Base-by-base conservation (phyloP, 257 asterid species). In the Hygrophila difformis region DNA sequence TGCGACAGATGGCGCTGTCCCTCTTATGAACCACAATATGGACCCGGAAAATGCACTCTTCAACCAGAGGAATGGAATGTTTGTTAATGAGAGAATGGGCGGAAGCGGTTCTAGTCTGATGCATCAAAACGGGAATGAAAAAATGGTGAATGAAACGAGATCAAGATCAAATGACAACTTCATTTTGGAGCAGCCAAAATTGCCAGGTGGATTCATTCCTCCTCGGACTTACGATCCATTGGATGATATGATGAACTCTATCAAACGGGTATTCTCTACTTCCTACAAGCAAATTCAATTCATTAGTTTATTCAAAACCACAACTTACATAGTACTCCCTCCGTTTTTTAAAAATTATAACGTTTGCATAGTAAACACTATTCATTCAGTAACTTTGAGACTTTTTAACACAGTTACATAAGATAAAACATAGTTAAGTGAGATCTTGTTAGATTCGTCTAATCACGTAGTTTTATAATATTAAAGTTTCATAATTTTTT, bases 191-290 rank as follows among this genome's bases (percentile, higher is more conserved):
- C 86, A 81, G 35, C 61, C 68, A 10, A 86, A 73, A 68, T 18
- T 61, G 60, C 81, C 52, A 54, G 74, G 62, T 26, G 76, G 60
- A 49, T 72, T 64, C 61, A 56, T n/a, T n/a, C n/a, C 46, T 49
- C 61, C 82, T 47, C 80, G 63, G 8, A 52, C 65, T 54, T 75
- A 55, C 56, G 94, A 73, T 57, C 45, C 84, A n/a, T 74, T 77
- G 61, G 96, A 82, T 61, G 94, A 77, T 56, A 62, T 86, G 65
- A 58, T 82, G 96, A 57, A 44, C 62, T 50, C 77, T 8, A 59
- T 82, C 65, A 87, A 82, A 66, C 71, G 71, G 89, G 94, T 79
- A 82, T 53, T 51, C 17, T 9, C 12, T 2, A 33, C 37, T 33
- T 33, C n/a, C n/a, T n/a, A n/a, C n/a, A n/a, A n/a, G n/a, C n/a